phyloP scores from a whole-genome alignment of 495 filamentous ascomycete species.

The Jackrogersella minutella region DNA sequence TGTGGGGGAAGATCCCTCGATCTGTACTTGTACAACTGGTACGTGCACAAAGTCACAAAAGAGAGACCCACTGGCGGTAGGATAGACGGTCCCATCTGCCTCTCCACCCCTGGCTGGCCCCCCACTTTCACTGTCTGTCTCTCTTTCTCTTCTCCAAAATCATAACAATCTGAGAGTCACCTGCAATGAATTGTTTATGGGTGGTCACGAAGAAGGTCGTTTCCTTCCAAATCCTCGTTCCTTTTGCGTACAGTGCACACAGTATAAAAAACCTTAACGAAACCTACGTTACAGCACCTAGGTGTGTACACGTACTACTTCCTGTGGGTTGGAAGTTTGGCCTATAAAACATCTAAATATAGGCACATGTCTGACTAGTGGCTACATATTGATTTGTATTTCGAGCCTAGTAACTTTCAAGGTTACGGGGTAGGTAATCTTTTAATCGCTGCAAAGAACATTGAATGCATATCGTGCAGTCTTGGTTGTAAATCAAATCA shows the following conservation, averaged over 20 bases:
- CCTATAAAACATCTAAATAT: conserved; percentile 23
- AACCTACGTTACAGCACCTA: background rate
- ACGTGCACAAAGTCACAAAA: too few relatives aligned
- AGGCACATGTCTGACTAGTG: conserved; percentile 12
- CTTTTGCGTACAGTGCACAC: background rate
- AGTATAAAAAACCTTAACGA: background rate
- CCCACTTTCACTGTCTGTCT: too few relatives aligned
- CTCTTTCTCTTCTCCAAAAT: too few relatives aligned
- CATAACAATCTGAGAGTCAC: too few relatives aligned
- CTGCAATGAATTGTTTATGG: background rate
- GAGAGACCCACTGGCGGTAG: too few relatives aligned
- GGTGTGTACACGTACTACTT: background rate
- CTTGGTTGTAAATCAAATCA: background rate
- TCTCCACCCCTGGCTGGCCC: background rate
- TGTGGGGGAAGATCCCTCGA: too few relatives aligned
- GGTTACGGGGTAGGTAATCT: conserved; percentile 13
- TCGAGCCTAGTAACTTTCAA: conserved; percentile 1
- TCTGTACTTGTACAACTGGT: too few relatives aligned
- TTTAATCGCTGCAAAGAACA: background rate
- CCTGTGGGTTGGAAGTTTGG: background rate
- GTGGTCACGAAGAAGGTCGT: background rate
- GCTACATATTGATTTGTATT: conserved; percentile 5
- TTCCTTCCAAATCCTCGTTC: conserved; percentile 11
- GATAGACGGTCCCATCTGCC: too few relatives aligned
- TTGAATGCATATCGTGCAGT: background rate